Conservation (phyloP, 106 monocot genomes). For the Acanthochlamys bracteata region DNA sequence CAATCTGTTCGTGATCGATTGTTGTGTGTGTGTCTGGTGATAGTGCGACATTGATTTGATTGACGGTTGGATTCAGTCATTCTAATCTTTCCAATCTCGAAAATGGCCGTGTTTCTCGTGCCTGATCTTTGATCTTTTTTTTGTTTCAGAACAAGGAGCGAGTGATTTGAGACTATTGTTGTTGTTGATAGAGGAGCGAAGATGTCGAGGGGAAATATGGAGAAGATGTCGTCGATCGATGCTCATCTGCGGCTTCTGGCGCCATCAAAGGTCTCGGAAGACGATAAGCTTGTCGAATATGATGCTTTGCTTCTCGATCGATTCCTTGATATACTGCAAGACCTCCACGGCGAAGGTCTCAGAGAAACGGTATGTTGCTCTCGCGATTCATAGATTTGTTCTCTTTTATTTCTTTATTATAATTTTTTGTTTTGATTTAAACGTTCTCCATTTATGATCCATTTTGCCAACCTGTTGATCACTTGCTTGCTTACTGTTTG, state of each 20-base stretch:
- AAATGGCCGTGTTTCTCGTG: too few species aligned
- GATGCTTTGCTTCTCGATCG: constrained; percentile 89
- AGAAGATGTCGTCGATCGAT: constrained; percentile 80
- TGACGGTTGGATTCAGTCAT: too few species aligned
- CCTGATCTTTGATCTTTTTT: too few species aligned
- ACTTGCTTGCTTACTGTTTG: too few species aligned
- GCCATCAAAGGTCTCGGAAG: constrained; percentile 93
- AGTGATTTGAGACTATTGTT: neutral
- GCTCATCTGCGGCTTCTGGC: constrained; percentile 85
- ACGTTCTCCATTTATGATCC: too few species aligned
- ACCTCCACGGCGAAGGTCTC: constrained; percentile 64
- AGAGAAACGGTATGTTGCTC: constrained; percentile 55
- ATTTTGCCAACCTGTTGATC: too few species aligned
- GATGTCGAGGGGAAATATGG: constrained; percentile 43
- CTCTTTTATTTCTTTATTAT: neutral
- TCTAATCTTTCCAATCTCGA: too few species aligned
- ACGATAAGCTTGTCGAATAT: constrained; percentile 95
- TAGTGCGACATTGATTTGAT: too few species aligned
- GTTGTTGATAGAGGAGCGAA: neutral
- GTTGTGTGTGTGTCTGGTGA: too few species aligned
- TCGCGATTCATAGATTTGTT: neutral
- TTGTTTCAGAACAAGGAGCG: too few species aligned
- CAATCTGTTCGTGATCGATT: too few species aligned
- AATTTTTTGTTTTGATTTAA: neutral
- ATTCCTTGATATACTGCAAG: constrained; percentile 89